phyloP scores from a whole-genome alignment of 2,329 filamentous ascomycete genomes.

The Penicillium sp. region DNA sequence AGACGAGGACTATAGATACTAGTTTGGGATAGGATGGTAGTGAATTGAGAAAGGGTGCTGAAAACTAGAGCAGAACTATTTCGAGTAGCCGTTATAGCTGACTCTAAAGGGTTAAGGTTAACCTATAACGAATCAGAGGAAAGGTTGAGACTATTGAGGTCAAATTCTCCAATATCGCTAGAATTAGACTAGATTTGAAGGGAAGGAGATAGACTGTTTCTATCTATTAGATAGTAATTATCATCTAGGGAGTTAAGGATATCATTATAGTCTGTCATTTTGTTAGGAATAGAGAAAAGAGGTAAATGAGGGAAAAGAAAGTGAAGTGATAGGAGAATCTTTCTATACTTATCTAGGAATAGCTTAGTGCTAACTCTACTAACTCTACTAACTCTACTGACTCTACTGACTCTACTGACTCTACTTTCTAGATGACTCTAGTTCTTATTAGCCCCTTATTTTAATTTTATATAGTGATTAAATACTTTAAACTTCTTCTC shows the following conservation, averaged over 20 bases:
- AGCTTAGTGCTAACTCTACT: neutral
- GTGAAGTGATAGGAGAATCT: too few relatives aligned
- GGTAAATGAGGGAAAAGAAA: too few relatives aligned
- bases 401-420: too few relatives aligned
- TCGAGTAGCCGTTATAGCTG: slow-evolving; percentile 26
- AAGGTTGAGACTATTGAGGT: slow-evolving; percentile 9
- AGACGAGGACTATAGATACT: slow-evolving; percentile 29
- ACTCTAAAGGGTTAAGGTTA: slow-evolving; percentile 27
- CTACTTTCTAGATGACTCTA: too few relatives aligned
- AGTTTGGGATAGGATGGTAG: slow-evolving; percentile 28
- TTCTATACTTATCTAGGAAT: too few relatives aligned
- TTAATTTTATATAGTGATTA: too few relatives aligned
- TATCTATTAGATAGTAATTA: slow-evolving; percentile 9
- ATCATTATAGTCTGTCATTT: slow-evolving; percentile 14
- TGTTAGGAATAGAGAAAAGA: neutral
- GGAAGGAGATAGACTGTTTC: neutral
- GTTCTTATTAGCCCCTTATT: neutral
- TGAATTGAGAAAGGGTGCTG: slow-evolving; percentile 30
- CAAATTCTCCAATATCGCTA: slow-evolving; percentile 10
- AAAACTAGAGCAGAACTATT: slow-evolving; percentile 28
- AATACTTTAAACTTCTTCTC: too few relatives aligned
- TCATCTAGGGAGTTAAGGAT: slow-evolving; percentile 12
- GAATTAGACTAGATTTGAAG: slow-evolving; percentile 2
- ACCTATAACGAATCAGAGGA: slow-evolving; percentile 11
- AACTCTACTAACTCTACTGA: neutral